Evolutionary conservation across 2,329 filamentous ascomycete genomes (phyloP), one percentile per base, ranked within the genome.

Genomic region (Penicillium sp.): DNA sequence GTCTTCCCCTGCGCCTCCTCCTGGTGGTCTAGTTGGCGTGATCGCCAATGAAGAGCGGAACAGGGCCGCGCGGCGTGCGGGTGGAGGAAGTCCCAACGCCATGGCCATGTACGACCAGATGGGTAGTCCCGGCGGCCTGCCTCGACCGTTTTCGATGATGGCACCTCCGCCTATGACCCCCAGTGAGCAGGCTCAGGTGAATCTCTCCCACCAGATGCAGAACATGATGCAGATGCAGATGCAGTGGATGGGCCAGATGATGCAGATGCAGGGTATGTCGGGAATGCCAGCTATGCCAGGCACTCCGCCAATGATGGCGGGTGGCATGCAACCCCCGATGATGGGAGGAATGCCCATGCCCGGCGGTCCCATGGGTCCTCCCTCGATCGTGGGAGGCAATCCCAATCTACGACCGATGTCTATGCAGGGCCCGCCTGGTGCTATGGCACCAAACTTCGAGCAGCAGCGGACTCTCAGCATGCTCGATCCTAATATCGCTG

Each of bases 211-310:
- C 70, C 89, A 93, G 70, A 93, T 94, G 90, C 84, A 86, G 56
- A 88, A 91, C 69, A 92, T 94, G 77, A 92, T 94, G 89, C 89
- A 92, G 72, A 92, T 95, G 88, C 92, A 96, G 73, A 93, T 96
- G 89, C 90, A 96, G 72, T 92, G 92, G 77, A 94, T 96, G 89
- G 89, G 93, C 69, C 78, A 80, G 64, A 81, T 82, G 78, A 78
- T 80, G 86, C 90, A 91, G 83, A 69, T 72, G 56, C 75, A 75
- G 44, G 60, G 60, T 37, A 66, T 62, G 57, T 58, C 59, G 46
- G 56, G 56, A 36, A 60, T 64, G 61, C 37, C 52, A 31, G 41
- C 18, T 13, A 69, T 72, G 55, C 75, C 74, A 39, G 66, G 60
- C 19, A 63, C 63, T 22, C 73, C 69, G 54, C 70, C 72, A 40